Evolutionary conservation across 2,329 filamentous ascomycete genomes (phyloP).

Genomic region (Calonectria multiphialidica): DNA sequence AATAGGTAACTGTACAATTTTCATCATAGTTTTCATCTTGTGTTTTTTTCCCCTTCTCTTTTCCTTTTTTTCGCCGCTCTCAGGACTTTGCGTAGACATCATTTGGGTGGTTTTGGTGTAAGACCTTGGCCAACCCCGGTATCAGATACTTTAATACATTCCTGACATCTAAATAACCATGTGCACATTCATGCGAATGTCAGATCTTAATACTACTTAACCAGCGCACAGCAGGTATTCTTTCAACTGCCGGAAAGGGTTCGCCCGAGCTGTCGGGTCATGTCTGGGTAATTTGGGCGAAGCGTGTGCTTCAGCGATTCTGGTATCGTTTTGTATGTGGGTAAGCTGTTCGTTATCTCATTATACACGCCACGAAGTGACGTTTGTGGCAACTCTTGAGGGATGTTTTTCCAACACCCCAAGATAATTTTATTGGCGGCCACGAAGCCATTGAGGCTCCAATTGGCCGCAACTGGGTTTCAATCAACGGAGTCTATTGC

Average conservation of each 20-base stretch:
- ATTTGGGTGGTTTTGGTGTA: neutral
- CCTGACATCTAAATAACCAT: neutral
- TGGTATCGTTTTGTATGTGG: neutral
- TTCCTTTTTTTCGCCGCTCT: neutral
- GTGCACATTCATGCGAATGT: slow-evolving; percentile 1
- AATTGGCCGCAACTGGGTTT: neutral
- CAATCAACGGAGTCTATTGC: neutral
- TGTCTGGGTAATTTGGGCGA: neutral
- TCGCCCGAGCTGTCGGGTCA: neutral
- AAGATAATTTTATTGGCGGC: neutral
- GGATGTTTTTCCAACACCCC: neutral
- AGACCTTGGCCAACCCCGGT: neutral
- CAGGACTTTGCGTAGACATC: neutral
- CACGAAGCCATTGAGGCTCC: neutral
- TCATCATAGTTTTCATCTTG: neutral
- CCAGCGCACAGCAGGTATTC: neutral
- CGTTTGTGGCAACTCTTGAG: neutral
- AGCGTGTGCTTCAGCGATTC: neutral
- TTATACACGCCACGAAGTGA: neutral
- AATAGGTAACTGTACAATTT: neutral
- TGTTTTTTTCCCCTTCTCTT: neutral
- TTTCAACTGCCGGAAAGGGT: neutral
- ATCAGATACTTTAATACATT: neutral
- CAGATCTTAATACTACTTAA: neutral
- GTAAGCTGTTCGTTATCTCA: slow-evolving; percentile 3